Base-by-base conservation (phyloP, 192 early-diverging fungal species). In the Coemansia umbellata region DNA sequence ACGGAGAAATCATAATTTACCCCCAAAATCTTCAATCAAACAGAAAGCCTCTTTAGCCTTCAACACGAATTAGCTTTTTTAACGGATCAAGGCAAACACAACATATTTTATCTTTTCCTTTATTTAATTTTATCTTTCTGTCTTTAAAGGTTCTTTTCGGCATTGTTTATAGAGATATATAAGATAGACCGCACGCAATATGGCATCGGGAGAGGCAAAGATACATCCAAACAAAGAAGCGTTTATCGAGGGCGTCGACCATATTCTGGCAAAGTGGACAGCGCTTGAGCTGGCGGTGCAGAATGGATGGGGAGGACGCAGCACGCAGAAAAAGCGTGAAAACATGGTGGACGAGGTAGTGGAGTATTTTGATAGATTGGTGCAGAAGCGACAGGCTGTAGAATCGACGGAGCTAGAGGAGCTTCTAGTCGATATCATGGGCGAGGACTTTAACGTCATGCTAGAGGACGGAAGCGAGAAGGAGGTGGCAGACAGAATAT, bases 231-330 rank as follows among this genome's bases (percentile, higher is more conserved):
- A 75, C 52, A 63, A 69, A 31, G 72, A 58, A 10, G 72, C 72
- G 18, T 75, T 75, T 30, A 69, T 69, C 28, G 81, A 85, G 61
- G 86, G 85, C 8, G 80, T 86, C 0, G 56, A 78, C 23, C 82
- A 81, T 55, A 40, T 88, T 30, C 72, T 88, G 28, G 58, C 78
- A 37, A 76, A 69, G 15, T 89, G 87, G 87, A 86, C 85, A 13
- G 87, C 87, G 15, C 66, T 89, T 24, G 82, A 80, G 52, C 54
- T 89, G 15, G 87, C 87, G 2, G 84, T 89, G 1, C 77, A 86
- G 28, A 77, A 83, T 47, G 78, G 78, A 35, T 89, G 87, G 87
- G 87, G 87, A 40, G 87, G 86, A 32, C 64, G 60, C 5, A 78
- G 82, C 22, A 81, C 83, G 6, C 56, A 31, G n/a, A 82, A 81